These are phyloP conservation scores for Datisca glomerata DNA, from an alignment of 306 rosid species.

Conservation along the genomic window DNA sequence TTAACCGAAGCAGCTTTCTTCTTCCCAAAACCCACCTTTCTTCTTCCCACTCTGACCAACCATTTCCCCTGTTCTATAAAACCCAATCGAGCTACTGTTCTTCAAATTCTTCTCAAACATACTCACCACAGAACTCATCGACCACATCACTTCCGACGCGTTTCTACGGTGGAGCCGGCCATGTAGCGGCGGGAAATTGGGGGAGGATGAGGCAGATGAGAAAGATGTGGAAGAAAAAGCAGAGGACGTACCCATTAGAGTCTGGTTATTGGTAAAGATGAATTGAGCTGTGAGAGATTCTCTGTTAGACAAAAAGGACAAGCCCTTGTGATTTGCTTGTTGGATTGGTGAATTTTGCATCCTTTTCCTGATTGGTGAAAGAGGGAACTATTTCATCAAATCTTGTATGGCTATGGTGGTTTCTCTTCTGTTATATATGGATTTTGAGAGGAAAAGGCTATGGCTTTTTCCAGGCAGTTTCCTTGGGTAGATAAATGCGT, in stretches of 20 bases:
- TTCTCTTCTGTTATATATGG: too few species aligned
- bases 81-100: constrained; percentile 46
- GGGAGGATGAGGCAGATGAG: constrained; percentile 15
- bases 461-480: too few species aligned
- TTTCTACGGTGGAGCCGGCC: constrained; percentile 28
- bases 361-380: neutral
- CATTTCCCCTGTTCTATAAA: constrained; percentile 8
- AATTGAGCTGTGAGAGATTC: neutral
- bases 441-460: too few species aligned
- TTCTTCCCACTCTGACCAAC: constrained; percentile 11
- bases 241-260: neutral
- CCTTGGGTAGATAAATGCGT: too few species aligned
- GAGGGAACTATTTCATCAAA: too few species aligned
- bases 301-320: neutral
- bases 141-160: constrained; percentile 21
- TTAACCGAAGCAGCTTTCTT: constrained; percentile 41
- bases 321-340: neutral
- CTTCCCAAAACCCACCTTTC: constrained; percentile 53
- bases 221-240: constrained; percentile 1
- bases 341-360: neutral
- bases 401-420: too few species aligned
- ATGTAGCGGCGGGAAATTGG: too few species aligned
- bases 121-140: constrained; percentile 10
- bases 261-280: neutral
- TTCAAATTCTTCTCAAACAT: constrained; percentile 19